Percentiles rank a stretch among this genome's conserved stretches.
Conservation (phyloP, 2,329 filamentous ascomycete species). For the Xylaria multiplex region DNA sequence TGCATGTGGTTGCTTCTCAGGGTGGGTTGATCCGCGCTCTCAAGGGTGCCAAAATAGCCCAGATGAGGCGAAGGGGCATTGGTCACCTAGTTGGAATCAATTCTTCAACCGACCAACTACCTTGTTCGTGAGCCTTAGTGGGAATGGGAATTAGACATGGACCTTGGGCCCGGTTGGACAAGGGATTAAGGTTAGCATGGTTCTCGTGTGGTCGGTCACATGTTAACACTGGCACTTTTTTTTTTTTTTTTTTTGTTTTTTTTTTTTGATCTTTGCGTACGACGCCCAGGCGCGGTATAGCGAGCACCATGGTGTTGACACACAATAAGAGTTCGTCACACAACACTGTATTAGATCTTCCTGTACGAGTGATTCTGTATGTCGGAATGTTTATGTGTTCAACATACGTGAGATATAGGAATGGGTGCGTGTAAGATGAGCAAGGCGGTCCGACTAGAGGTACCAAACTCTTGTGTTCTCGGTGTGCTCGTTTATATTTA, state of each 20-base stretch:
- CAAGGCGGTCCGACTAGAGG: no score
- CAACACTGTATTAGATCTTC: background rate
- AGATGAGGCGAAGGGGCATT: background rate
- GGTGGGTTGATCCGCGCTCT: background rate
- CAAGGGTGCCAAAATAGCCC: background rate
- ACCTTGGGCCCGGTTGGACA: slow-evolving; percentile 24
- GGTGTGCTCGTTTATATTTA: no score
- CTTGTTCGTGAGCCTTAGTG: slow-evolving; percentile 1
- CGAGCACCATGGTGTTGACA: slow-evolving; percentile 17
- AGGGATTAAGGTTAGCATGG: background rate
- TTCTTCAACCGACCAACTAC: background rate
- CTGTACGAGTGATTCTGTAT: background rate
- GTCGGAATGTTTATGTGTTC: no score
- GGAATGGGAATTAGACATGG: slow-evolving; percentile 26
- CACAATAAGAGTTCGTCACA: slow-evolving; percentile 13
- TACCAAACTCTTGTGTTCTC: no score
- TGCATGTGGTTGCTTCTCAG: slow-evolving; percentile 4
- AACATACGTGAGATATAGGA: no score
- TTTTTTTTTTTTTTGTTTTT: slow-evolving; percentile 12
- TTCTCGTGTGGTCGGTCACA: slow-evolving; percentile 9
- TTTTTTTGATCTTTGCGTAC: slow-evolving; percentile 18
- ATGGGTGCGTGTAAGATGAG: no score
- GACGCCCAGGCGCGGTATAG: slow-evolving; percentile 19
- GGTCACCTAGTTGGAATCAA: slow-evolving; percentile 3
- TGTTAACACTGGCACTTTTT: slow-evolving; percentile 6